Evolutionary conservation across 768 basidiomycete species (phyloP).

Genomic region (Amanita rubescens): DNA sequence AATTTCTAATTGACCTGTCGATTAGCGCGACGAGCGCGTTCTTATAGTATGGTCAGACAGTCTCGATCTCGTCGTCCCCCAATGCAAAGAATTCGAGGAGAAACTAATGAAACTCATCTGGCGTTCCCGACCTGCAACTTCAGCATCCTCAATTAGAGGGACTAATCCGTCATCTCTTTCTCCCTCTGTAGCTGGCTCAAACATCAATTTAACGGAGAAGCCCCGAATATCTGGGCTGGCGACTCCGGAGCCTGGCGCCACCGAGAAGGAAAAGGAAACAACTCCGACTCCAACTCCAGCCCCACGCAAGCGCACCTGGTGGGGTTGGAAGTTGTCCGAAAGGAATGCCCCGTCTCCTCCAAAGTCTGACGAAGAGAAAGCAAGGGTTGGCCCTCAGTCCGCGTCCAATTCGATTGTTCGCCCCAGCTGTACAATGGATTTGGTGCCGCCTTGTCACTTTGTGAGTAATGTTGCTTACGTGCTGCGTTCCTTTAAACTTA

Average conservation of each 20-base stretch:
- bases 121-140: conserved; percentile 34
- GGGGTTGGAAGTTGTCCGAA: conserved; percentile 37
- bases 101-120: conserved; percentile 54
- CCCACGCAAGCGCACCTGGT: conserved; percentile 17
- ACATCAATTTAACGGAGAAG: conserved; percentile 51
- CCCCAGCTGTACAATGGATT: conserved; percentile 70
- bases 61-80: conserved; percentile 69
- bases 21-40: conserved; percentile 74
- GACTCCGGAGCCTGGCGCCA: conserved; percentile 19
- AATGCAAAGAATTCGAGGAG: conserved; percentile 66
- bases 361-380: conserved; percentile 46
- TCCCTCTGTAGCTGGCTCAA: conserved; percentile 43
- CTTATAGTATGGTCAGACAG: conserved; percentile 83
- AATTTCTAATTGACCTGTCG: conserved; percentile 9
- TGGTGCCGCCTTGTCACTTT: conserved; percentile 56
- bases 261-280: conserved; percentile 18
- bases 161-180: conserved; percentile 23
- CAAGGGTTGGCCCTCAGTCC: conserved; percentile 24
- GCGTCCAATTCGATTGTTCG: conserved; percentile 54
- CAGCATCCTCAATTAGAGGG: conserved; percentile 26
- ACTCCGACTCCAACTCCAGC: conserved; percentile 11
- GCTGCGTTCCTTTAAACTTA: not conserved
- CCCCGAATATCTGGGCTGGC: conserved; percentile 28
- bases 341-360: conserved; percentile 22
- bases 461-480: conserved; percentile 29